Conservation (phyloP, 2,329 filamentous ascomycete species). For the Chaetomiaceae sp. region DNA sequence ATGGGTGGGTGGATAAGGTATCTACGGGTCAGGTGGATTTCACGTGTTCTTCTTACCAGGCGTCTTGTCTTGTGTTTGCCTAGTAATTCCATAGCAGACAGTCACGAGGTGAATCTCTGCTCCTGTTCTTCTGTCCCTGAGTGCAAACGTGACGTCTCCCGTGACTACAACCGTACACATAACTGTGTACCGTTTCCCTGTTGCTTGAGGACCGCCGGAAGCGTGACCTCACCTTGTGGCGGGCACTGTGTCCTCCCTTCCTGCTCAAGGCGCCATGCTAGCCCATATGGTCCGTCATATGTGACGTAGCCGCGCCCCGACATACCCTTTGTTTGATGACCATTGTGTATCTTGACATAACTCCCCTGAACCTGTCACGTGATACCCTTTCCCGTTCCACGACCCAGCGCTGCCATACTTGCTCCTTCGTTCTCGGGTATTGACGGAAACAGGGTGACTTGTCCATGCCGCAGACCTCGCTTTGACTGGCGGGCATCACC, state of each 20-base stretch:
- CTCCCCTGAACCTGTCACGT: conserved; percentile 21
- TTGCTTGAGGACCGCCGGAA: not conserved
- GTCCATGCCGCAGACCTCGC: not conserved
- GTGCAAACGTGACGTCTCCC: not conserved
- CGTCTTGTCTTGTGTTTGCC: not conserved
- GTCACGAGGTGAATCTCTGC: conserved; percentile 2
- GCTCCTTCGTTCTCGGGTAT: not conserved
- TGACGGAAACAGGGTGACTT: not conserved
- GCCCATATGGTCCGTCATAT: conserved; percentile 30
- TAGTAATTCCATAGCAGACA: not conserved
- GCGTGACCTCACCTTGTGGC: not conserved
- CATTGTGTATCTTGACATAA: no score
- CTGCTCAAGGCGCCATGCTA: not conserved
- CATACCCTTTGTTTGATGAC: not conserved
- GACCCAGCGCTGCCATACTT: not conserved
- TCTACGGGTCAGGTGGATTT: conserved; percentile 3
- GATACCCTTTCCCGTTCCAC: conserved; percentile 9
- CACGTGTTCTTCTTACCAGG: conserved; percentile 2
- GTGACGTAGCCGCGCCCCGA: conserved; percentile 28
- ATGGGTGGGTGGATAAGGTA: not conserved
- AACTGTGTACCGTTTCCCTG: not conserved
- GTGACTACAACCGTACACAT: not conserved
- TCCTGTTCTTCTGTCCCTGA: not conserved
- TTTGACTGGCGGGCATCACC: not conserved
- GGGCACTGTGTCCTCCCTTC: conserved; percentile 4